phyloP scores from a whole-genome alignment of 2,329 filamentous ascomycete genomes.

The Apiospora kogelbergensis region DNA sequence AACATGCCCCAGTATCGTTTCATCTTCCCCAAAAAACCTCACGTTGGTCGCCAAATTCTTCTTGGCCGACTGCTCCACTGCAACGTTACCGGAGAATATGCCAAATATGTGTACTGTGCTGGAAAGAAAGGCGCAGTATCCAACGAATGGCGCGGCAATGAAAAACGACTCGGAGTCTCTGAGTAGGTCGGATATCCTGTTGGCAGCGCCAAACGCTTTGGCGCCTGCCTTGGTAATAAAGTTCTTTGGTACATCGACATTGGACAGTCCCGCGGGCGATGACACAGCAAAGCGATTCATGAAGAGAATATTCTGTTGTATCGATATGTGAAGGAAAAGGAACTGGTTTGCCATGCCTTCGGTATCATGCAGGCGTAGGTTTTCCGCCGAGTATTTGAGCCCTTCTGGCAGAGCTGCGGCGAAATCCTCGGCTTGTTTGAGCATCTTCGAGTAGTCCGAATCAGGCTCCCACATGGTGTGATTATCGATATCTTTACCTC shows the following conservation, averaged over 20 bases:
- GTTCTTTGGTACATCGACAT: conserved; percentile 70
- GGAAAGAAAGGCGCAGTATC: conserved; percentile 91
- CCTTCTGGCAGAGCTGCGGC: conserved; percentile 66
- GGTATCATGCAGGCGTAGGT: conserved; percentile 79
- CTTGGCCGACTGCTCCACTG: conserved; percentile 76
- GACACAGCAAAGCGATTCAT: conserved; percentile 85
- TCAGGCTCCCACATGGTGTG: conserved; percentile 78
- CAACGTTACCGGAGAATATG: conserved; percentile 80
- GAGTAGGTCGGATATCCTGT: conserved; percentile 80
- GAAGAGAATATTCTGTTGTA: conserved; percentile 88
- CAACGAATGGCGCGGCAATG: conserved; percentile 87
- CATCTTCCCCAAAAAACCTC: conserved; percentile 85
- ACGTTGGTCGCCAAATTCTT: conserved; percentile 85
- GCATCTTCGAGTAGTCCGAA: conserved; percentile 73
- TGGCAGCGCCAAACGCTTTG: conserved; percentile 80
- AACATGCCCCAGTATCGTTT: conserved; percentile 99
- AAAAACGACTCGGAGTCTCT: conserved; percentile 77
- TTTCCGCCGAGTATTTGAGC: conserved; percentile 76
- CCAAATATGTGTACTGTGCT: conserved; percentile 94
- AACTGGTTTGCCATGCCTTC: conserved; percentile 90
- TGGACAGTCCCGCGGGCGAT: conserved; percentile 61
- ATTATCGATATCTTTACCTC: conserved; percentile 76
- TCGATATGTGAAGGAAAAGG: conserved; percentile 84
- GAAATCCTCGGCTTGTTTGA: conserved; percentile 70
- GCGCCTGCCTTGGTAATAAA: conserved; percentile 76